Evolutionary conservation across 2,329 filamentous ascomycete species (phyloP), one percentile per base, ranked within the genome.

Genomic region (Diplodia sapinea): DNA sequence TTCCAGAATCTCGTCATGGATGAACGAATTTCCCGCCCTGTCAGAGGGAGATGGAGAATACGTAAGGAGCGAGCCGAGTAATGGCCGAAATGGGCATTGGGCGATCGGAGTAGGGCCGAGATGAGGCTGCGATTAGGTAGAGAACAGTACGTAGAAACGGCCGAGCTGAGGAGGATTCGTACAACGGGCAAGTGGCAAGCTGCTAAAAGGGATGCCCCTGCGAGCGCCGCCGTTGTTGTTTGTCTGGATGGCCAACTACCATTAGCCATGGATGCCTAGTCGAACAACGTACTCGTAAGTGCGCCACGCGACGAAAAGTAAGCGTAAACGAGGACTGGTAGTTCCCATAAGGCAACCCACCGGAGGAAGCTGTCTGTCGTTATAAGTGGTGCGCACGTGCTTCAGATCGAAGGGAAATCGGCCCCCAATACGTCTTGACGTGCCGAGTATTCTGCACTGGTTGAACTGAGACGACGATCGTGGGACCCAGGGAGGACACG

Each of bases 61-160:
- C 43, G 43, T 47, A 47, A 47, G 43, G 43, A 47, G 43, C 2
- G n/a, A 9, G 17, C 43, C 43, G 43, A 47, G 43, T 47, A 47
- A 47, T 20, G 43, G 43, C 43, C 43, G 43, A 47, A 20, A 47
- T 20, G 43, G 43, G 8, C 20, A 31, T 31, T 52, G 50, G 50
- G 23, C 50, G 50, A 52, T 26, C 50, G 26, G 26, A 52, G 50
- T 52, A 52, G 50, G 50, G 50, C 50, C 50, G 50, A 52, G 50
- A 29, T 52, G 23, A 52, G 29, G 50, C 13, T 17, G 50, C 23
- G 26, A 52, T 52, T 13, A 29, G n/a, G 43, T 47, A 11, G n/a
- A 47, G 43, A 17, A 17, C n/a, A 17, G 15, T 43, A n/a, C 40
- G 40, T 43, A 17, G 40, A 43, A 47, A 29, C 17, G 23, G 23